phyloP scores from a whole-genome alignment of 1,284 basidiomycete species.

The Cryptococcus amylolentus region DNA sequence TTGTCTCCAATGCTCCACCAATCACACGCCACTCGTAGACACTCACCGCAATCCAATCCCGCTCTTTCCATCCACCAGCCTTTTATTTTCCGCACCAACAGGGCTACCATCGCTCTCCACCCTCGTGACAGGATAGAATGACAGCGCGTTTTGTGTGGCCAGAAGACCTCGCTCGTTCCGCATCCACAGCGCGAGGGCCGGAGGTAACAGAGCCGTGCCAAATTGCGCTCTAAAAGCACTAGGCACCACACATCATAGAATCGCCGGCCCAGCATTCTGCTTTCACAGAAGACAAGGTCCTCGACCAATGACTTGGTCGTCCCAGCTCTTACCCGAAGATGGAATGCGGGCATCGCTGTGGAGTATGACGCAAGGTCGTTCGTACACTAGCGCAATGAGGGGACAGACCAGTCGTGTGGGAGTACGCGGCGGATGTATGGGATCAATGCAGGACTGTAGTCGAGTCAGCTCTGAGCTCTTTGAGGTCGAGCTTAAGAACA shows the following conservation, averaged over 20 bases:
- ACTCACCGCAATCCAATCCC: not conserved
- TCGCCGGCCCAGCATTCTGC: not conserved
- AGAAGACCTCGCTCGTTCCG: not conserved
- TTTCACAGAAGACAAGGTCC: not conserved
- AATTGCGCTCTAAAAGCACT: constrained; percentile 4
- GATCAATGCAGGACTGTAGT: not conserved
- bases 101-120: constrained; percentile 1
- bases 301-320: not conserved
- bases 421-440: not conserved
- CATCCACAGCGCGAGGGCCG: not conserved
- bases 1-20: no score
- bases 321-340: constrained; percentile 1
- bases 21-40: not conserved
- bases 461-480: not conserved
- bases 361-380: not conserved
- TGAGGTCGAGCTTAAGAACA: not conserved
- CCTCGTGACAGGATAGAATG: not conserved
- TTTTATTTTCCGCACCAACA: not conserved
- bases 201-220: not conserved
- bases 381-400: not conserved
- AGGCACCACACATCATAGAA: not conserved
- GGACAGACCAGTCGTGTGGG: not conserved
- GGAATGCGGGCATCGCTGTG: not conserved
- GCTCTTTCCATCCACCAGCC: not conserved
- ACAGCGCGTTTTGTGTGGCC: constrained; percentile 5